Evolutionary conservation across 2,329 filamentous ascomycete genomes (phyloP).

Genomic region (Coccinonectria pachysandricola): DNA sequence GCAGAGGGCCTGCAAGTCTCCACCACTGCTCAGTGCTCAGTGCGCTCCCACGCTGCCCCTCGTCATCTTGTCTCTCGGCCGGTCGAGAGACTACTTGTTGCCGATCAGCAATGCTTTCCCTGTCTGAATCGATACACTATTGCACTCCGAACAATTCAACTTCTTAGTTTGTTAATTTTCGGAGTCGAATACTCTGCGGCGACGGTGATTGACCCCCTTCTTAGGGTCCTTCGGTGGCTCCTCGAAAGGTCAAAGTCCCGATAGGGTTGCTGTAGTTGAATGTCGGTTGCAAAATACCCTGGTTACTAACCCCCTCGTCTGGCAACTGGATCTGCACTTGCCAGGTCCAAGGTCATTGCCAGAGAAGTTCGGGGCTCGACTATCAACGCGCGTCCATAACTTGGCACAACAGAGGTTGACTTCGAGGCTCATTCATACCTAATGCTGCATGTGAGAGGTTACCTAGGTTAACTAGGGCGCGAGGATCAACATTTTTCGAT

Average conservation of each 20-base stretch:
- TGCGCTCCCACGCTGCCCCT: too few relatives aligned
- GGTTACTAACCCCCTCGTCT: constrained; percentile 16
- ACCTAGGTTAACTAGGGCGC: too few relatives aligned
- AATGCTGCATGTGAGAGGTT: too few relatives aligned
- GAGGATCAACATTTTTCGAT: too few relatives aligned
- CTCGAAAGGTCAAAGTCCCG: constrained; percentile 11
- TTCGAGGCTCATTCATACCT: constrained; percentile 13
- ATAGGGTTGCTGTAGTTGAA: constrained; percentile 18
- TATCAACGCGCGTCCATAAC: constrained; percentile 20
- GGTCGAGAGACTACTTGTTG: too few relatives aligned
- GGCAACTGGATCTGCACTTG: constrained; percentile 20
- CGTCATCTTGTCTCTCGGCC: too few relatives aligned
- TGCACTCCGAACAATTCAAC: constrained; percentile 11
- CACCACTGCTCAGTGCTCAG: too few relatives aligned
- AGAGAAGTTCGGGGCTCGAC: constrained; percentile 20
- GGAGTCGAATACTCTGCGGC: constrained; percentile 2
- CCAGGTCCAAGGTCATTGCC: constrained; percentile 17
- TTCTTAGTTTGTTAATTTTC: constrained; percentile 6
- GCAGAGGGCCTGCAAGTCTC: too few relatives aligned
- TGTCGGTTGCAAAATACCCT: constrained; percentile 18
- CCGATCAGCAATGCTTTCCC: too few relatives aligned
- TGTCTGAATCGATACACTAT: too few relatives aligned
- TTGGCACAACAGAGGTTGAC: constrained; percentile 20
- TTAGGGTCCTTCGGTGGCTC: constrained; percentile 1
- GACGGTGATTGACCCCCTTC: constrained; percentile 2